Base-by-base conservation (phyloP, 345 rosid genomes). In the Punica granatum region DNA sequence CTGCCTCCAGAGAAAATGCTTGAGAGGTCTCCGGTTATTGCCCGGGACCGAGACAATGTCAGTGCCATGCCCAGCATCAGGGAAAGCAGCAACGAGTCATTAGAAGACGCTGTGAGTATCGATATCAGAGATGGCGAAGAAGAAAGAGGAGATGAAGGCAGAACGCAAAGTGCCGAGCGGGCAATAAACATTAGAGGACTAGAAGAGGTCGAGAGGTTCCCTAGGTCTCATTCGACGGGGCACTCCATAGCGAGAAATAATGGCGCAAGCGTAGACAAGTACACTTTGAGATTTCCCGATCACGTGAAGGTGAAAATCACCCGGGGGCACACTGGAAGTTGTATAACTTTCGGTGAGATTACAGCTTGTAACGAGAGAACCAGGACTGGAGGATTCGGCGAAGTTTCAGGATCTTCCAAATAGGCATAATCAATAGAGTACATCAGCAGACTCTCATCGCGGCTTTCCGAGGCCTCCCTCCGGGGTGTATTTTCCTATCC, bases 211-310 rank as follows among this genome's bases (percentile, higher is more conserved):
- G 16, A 72, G 25, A 83, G 75, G 63, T 81, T 85, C 74, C 72
- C 85, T 21, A 79, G 96, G 77, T 85, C 92, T 0, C 87, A 86
- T 67, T 82, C 97, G 0, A 92, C 97, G 0, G 97, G 98, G 26
- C 98, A 92, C 56, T 92, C 91, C 6, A 72, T 88, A 51, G 59
- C 39, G 63, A 56, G 62, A 43, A 71, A 69, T 35, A 83, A 71
- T 6, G 19, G 34, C 16, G 25, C 34, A 48, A 85, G 74, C 28
- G 84, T 82, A 54, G 89, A 86, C 69, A 81, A 69, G 75, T 82
- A 83, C 68, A 88, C 72, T 25, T 60, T 89, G 79, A 82, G 85
- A 79, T 74, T 92, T 73, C 81, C 72, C 28, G 84, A 85, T 1
- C 77, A 86, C 68, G 86, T 86, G 7, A 83, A 74, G 82, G 76